phyloP scores from a whole-genome alignment of 768 basidiomycete genomes.

The Udeniomyces megalosporus region DNA sequence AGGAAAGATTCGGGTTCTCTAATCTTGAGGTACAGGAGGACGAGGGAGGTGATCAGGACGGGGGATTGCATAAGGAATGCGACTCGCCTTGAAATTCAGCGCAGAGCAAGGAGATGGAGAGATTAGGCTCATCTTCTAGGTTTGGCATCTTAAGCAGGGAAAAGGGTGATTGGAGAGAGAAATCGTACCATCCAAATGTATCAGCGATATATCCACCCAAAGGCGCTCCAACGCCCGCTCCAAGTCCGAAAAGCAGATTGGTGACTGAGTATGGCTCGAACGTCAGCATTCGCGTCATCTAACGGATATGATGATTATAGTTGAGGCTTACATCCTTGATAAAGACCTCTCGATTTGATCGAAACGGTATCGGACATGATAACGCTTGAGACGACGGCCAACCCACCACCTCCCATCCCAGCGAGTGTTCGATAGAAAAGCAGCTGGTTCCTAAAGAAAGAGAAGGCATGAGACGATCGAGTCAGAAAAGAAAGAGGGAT shows the following conservation, averaged over 20 bases:
- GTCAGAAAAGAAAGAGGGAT: too few relatives aligned
- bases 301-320: neutral
- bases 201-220: slow-evolving; percentile 12
- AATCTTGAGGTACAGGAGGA: slow-evolving; percentile 58
- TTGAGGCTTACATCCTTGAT: slow-evolving; percentile 65
- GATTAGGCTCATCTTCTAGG: too few relatives aligned
- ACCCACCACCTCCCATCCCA: slow-evolving; percentile 74
- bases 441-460: neutral
- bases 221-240: slow-evolving; percentile 13
- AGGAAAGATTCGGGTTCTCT: slow-evolving; percentile 11
- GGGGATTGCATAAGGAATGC: slow-evolving; percentile 43
- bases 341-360: slow-evolving; percentile 68
- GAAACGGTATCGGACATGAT: slow-evolving; percentile 56
- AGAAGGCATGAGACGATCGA: too few relatives aligned
- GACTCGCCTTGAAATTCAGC: neutral
- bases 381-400: slow-evolving; percentile 8
- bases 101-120: neutral
- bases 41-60: slow-evolving; percentile 51
- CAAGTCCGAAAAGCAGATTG: slow-evolving; percentile 14
- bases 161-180: too few relatives aligned
- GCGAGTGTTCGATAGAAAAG: slow-evolving; percentile 47
- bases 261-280: neutral
- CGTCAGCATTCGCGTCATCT: neutral
- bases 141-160: too few relatives aligned
- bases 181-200: slow-evolving; percentile 10